A percentile compares a stretch with the other conserved stretches of the same genome.
Conservation (phyloP, 1,284 basidiomycete genomes). For the Tylopilus sp. region DNA sequence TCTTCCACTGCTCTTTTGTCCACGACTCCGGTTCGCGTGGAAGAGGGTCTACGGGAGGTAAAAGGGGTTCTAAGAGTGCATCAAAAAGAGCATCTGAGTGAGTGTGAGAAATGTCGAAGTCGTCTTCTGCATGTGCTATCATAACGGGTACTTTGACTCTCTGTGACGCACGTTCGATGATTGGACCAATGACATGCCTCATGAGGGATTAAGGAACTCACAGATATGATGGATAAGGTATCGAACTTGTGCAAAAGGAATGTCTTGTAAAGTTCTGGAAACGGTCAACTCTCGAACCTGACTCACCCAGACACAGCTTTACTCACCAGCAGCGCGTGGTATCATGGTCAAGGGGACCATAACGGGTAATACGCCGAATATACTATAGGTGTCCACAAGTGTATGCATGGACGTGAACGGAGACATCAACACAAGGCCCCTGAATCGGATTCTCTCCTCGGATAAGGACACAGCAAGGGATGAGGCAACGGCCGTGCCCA, state of each 20-base stretch:
- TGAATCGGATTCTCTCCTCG: conserved; percentile 61
- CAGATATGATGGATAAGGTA: conserved; percentile 68
- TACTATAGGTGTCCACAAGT: conserved; percentile 77
- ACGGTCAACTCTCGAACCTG: not conserved
- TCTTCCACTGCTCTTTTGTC: conserved; percentile 52
- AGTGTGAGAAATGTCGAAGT: conserved; percentile 81
- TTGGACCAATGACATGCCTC: not conserved
- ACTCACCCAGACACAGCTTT: not conserved
- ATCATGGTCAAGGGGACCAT: conserved; percentile 77
- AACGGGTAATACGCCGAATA: conserved; percentile 79
- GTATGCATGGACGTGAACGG: conserved; percentile 79
- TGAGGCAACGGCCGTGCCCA: conserved; percentile 85
- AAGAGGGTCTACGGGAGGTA: conserved; percentile 61
- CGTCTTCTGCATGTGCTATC: conserved; percentile 85
- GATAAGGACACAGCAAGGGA: conserved; percentile 71
- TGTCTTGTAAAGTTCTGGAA: conserved; percentile 65
- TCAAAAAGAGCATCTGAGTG: conserved; percentile 85
- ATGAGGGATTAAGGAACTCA: conserved; percentile 43
- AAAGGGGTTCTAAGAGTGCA: conserved; percentile 70
- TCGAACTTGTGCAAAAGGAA: conserved; percentile 76
- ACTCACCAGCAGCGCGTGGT: conserved; percentile 77
- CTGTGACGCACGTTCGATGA: conserved; percentile 44
- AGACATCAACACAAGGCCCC: conserved; percentile 79
- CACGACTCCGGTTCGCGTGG: conserved; percentile 47
- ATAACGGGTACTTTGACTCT: conserved; percentile 75